phyloP scores from a whole-genome alignment of 2,329 filamentous ascomycete species.

The Exophiala mesophila region DNA sequence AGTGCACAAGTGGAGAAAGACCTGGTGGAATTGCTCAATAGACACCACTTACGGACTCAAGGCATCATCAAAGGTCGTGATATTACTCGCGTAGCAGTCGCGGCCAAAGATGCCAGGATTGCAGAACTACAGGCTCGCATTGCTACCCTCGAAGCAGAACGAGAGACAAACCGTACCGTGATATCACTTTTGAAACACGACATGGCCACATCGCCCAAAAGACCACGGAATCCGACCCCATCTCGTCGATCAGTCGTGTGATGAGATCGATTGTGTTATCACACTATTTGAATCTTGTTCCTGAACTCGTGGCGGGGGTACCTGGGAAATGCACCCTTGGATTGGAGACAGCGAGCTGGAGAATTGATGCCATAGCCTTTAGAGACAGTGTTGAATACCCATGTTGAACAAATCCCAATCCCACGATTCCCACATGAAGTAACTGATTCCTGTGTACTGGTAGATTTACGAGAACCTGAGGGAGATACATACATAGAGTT shows the following conservation, averaged over 20 bases:
- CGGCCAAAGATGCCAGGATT: constrained; percentile 60
- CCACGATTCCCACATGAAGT: too few species aligned
- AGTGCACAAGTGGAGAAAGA: constrained; percentile 33
- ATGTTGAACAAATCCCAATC: too few species aligned
- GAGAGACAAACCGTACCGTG: constrained; percentile 48
- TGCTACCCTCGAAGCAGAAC: constrained; percentile 51
- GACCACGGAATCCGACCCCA: constrained; percentile 4
- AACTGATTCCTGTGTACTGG: too few species aligned
- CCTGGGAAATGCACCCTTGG: too few species aligned
- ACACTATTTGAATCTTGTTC: too few species aligned
- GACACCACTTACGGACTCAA: constrained; percentile 53
- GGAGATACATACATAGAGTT: too few species aligned
- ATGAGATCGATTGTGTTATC: too few species aligned
- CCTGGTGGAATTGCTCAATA: constrained; percentile 45
- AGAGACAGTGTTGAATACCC: too few species aligned
- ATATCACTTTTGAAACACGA: constrained; percentile 36
- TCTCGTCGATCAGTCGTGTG: constrained; percentile 14
- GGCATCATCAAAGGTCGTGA: constrained; percentile 64
- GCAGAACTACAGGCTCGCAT: constrained; percentile 63
- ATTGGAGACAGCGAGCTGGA: too few species aligned
- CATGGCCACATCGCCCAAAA: constrained; percentile 25
- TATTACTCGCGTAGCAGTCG: constrained; percentile 57
- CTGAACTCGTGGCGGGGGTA: too few species aligned
- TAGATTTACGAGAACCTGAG: too few species aligned
- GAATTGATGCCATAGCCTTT: too few species aligned